Evolutionary conservation across 306 rosid species (phyloP).

Genomic region (Echinosophora koreensis): DNA sequence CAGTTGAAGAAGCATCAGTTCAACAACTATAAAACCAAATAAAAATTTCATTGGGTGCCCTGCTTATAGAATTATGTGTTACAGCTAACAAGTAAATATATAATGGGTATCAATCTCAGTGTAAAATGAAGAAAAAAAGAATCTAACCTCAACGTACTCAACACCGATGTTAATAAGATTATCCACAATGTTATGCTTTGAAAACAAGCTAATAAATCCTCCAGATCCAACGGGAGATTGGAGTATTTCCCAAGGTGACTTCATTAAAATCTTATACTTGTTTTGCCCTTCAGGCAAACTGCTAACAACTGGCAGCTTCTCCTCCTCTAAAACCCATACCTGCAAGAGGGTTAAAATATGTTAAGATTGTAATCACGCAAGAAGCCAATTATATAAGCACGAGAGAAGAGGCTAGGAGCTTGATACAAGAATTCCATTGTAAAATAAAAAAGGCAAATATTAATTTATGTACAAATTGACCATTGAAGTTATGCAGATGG

Average conservation of each 20-base stretch:
- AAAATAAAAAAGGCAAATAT: background rate
- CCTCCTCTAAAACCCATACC: conserved; percentile 93
- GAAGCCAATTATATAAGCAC: conserved; percentile 26
- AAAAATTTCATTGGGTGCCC: background rate
- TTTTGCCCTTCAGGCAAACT: conserved; percentile 61
- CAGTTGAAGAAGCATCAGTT: conserved; percentile 20
- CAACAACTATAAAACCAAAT: background rate
- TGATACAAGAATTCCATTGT: conserved; percentile 1
- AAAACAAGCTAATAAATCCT: conserved; percentile 75
- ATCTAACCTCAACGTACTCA: conserved; percentile 82
- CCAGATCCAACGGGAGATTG: conserved; percentile 89
- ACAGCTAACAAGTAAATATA: background rate
- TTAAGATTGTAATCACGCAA: conserved; percentile 5
- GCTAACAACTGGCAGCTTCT: conserved; percentile 86
- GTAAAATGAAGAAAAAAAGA: conserved; percentile 17
- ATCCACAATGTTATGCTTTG: conserved; percentile 64
- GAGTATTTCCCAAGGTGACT: conserved; percentile 95
- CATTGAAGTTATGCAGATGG: conserved; percentile 17
- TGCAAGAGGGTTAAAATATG: conserved; percentile 43
- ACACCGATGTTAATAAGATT: conserved; percentile 70
- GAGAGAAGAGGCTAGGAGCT: background rate
- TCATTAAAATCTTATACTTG: conserved; percentile 79
- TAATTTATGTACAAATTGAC: conserved; percentile 12
- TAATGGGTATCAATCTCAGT: conserved; percentile 7
- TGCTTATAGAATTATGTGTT: conserved; percentile 12